Percentiles rank a stretch among this genome's conserved stretches.
phyloP scores from a whole-genome alignment of 2,329 filamentous ascomycete species.

The Arthrobotrys pseudoclavata region DNA sequence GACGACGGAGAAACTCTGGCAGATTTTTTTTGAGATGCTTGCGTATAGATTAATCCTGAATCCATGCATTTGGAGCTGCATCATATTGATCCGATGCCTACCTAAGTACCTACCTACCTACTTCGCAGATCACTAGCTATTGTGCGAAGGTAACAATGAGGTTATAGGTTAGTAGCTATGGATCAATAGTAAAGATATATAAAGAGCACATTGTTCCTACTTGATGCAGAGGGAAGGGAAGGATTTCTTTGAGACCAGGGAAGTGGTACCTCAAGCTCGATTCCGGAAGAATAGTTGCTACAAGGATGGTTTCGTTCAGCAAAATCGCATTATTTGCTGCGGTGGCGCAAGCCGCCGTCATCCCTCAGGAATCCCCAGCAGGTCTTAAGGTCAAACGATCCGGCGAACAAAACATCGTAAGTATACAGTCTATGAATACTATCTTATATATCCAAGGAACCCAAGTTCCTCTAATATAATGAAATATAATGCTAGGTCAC shows the following conservation, averaged over 20 bases:
- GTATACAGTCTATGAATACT: neutral
- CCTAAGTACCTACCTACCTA: neutral
- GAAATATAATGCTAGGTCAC: constrained; percentile 69
- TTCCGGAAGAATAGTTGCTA: constrained; percentile 8
- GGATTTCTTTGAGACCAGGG: constrained; percentile 4
- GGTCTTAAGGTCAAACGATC: constrained; percentile 47
- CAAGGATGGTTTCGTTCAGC: constrained; percentile 53
- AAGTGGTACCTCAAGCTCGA: constrained; percentile 26
- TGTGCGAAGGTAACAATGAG: neutral
- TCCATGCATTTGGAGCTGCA: constrained; percentile 26
- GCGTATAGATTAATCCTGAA: constrained; percentile 23
- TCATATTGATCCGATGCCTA: constrained; percentile 51
- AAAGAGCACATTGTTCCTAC: constrained; percentile 10
- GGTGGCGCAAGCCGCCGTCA: constrained; percentile 41
- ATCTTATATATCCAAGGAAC: neutral
- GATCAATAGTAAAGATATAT: constrained; percentile 17
- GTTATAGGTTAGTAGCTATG: neutral
- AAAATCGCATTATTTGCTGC: constrained; percentile 49
- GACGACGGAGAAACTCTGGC: constrained; percentile 57
- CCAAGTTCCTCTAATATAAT: neutral
- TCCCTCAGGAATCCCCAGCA: constrained; percentile 43
- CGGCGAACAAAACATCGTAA: constrained; percentile 33
- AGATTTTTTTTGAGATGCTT: constrained; percentile 18
- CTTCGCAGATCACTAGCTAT: constrained; percentile 21
- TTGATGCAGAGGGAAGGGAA: neutral